Base-by-base conservation (phyloP, 2,329 filamentous ascomycete species). In the Xylariomycetidae sp. region DNA sequence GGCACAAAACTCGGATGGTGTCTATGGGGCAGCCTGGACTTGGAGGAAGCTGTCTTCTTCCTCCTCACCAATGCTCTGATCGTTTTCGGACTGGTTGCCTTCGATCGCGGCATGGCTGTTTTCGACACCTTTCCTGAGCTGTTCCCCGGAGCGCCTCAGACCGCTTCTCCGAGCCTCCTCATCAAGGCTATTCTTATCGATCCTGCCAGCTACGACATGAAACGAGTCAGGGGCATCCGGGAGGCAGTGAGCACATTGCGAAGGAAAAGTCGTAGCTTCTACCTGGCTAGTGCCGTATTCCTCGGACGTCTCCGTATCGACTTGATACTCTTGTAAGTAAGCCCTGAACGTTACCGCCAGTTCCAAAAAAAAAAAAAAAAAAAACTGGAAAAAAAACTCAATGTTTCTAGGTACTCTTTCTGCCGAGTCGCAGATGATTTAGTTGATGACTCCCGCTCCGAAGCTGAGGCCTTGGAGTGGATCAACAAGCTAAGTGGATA, bases 11-110 rank as follows among this genome's bases (percentile, higher is more conserved):
- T 83, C 9, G 77, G 72, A 1, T 50, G 74, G 25, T 67, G 77
- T 30, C 44, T 87, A 0, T 86, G 79, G 71, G 70, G 74, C 2
- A 71, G 71, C 6, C 57, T 88, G 18, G 84, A 88, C 31, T 66
- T 87, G 14, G 84, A 88, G 59, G 84, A 88, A 53, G 82, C 82
- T 0, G 45, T 82, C 6, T 88, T 88, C 63, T 88, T 88, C 56
- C 62, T 87, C 4, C 58, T 74, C 4, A 86, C 82, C 2, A 88
- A 88, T 51, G 64, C 63, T 1, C 59, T 88, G 14, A 78, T 88
- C 35, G 79, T 86, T 0, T 80, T 82, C 50, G 83, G 83, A 2
- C 62, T 83, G 16, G 63, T 79, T 2, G 78, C 82, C 0, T 81
- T 85, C 43, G 84, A 88, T 55, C 77, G 85, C 49, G 78, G 77